Evolutionary conservation across 2,329 filamentous ascomycete genomes (phyloP), one percentile per base, ranked within the genome.

Genomic region (Pseudogymnoascus sp.): DNA sequence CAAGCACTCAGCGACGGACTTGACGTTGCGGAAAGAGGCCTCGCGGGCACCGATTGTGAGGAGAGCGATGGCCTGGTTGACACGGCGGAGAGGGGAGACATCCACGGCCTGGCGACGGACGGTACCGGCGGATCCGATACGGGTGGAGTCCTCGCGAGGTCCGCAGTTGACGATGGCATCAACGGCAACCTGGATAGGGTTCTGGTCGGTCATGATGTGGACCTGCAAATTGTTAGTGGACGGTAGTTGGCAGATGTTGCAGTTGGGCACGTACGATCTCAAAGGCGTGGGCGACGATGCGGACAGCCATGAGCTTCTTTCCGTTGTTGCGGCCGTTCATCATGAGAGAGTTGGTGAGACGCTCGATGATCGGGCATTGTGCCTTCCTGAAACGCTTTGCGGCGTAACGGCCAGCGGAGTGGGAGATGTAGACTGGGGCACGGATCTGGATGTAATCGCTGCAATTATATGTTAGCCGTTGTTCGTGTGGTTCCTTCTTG

Each of bases 241-340:
- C 61, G 59, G 33, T 59, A 39, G 26, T 50, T 24, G 54, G 63
- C 57, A 63, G 61, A 61, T 60, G 41, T 21, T 61, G 21, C 31
- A 60, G 40, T 63, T 63, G 60, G 60, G 59, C 68, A 89, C 90
- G 79, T 88, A 97, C 93, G 79, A 99, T 99, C 86, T 99, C 95
- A 82, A 99, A 99, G 74, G 93, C 81, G 85, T 99, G 94, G 72
- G 92, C 92, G 74, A 99, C 92, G 73, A 99, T 99, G 82, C 94
- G 92, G 79, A 97, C 93, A 77, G 94, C 95, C 92, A 96, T 97
- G 77, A 97, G 88, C 91, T 99, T 99, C 90, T 99, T 99, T 82
- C 94, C 94, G 90, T 97, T 99, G 90, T 99, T 99, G 83, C 94
- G 94, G 81, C 94, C 94, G 88, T 99, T 96, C 93, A 97, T 97